These are phyloP conservation scores for Metschnikowia arizonensis DNA, from an alignment of 805 yeast species.

Conservation along the genomic window DNA sequence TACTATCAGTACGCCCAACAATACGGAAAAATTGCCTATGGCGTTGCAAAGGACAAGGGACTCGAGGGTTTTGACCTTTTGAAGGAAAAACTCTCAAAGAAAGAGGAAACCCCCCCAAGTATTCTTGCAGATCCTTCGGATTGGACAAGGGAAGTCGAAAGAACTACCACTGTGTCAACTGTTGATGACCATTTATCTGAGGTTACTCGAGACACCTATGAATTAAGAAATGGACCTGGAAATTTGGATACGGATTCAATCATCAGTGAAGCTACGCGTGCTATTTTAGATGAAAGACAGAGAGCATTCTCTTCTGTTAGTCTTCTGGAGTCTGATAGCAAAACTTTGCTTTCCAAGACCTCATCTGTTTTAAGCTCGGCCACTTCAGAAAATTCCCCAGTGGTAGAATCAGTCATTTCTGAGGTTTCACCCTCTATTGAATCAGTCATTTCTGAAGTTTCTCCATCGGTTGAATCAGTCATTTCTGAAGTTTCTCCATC, in stretches of 20 bases:
- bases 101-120: slow-evolving; percentile 18
- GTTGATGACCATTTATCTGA: slow-evolving; percentile 9
- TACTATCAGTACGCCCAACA: slow-evolving; percentile 20
- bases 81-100: slow-evolving; percentile 28
- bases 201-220: slow-evolving; percentile 11
- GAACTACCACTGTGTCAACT: slow-evolving; percentile 7
- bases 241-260: slow-evolving; percentile 13
- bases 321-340: neutral
- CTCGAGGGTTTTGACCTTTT: slow-evolving; percentile 20
- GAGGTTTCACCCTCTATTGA: slow-evolving; percentile 19
- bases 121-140: neutral
- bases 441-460: neutral
- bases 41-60: slow-evolving; percentile 14
- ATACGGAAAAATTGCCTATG: slow-evolving; percentile 21
- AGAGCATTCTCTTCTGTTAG: neutral
- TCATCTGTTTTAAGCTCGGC: neutral
- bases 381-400: neutral
- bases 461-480: neutral
- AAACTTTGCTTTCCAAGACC: neutral
- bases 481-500: neutral
- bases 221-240: slow-evolving; percentile 7
- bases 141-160: slow-evolving; percentile 4
- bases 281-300: neutral
- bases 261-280: slow-evolving; percentile 12
- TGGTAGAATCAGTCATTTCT: neutral